Conservation (phyloP, 768 basidiomycete genomes). For the Filobasidium wieringae region DNA sequence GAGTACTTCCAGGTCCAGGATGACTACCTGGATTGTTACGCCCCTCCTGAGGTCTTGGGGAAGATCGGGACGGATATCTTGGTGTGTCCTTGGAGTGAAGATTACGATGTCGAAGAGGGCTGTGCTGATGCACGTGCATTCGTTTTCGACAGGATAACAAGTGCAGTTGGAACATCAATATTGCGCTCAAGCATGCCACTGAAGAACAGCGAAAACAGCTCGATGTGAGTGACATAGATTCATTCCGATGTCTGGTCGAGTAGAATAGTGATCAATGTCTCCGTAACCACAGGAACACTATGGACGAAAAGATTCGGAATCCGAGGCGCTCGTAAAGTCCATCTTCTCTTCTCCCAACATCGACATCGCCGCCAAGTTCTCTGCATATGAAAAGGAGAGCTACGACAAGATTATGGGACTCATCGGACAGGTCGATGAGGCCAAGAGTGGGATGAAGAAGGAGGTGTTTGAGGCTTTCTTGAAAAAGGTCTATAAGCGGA, state of each 20-base stretch:
- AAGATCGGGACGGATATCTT: conserved; percentile 97
- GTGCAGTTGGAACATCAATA: conserved; percentile 92
- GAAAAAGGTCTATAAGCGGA: conserved; percentile 65
- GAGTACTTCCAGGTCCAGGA: conserved; percentile 99
- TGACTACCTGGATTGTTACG: conserved; percentile 88
- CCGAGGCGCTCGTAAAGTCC: conserved; percentile 53
- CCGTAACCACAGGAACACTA: conserved; percentile 58
- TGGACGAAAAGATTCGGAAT: conserved; percentile 49
- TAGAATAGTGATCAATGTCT: conserved; percentile 26
- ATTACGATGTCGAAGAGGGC: neutral
- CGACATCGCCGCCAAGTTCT: conserved; percentile 50
- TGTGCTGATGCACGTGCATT: neutral
- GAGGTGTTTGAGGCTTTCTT: conserved; percentile 78
- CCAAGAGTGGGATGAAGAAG: conserved; percentile 44
- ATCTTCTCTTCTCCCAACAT: conserved; percentile 64
- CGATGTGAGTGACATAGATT: conserved; percentile 37
- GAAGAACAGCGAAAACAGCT: conserved; percentile 43
- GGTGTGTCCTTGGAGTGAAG: conserved; percentile 18
- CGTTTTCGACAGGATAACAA: conserved; percentile 61
- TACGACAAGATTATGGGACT: conserved; percentile 55
- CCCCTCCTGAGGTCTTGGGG: conserved; percentile 78
- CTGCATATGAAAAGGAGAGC: conserved; percentile 62
- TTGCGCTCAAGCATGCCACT: conserved; percentile 50
- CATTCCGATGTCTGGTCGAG: no score
- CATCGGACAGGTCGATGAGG: conserved; percentile 65